Evolutionary conservation across 169 alveolate genomes (phyloP), one percentile per base, ranked within the genome.

Genomic region (Plasmodium berghei): DNA sequence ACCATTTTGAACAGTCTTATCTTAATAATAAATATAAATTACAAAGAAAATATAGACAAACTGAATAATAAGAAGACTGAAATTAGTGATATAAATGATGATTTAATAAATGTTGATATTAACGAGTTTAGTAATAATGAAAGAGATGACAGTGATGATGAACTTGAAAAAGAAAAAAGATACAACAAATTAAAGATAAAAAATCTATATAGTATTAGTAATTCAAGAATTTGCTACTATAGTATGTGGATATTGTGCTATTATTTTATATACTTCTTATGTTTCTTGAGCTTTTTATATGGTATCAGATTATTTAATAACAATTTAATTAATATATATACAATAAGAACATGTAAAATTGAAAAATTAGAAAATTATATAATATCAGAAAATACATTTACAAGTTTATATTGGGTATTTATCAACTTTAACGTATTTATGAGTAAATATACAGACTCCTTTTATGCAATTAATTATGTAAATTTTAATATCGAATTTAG

Each of bases 11-110:
- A 80, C 59, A 54, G 63, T 28, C 34, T 80, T 6, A 4, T 62
- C 24, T 80, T 80, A 80, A 67, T 80, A 40, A 26, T 80, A 55
- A 80, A 80, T 46, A 72, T 80, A 40, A 80, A 80, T 59, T 80
- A 80, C 63, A 80, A 80, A 61, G 83, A 80, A 18, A 80, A 80
- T 28, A 66, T 80, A 66, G 69, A 56, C 54, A 45, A 34, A 18
- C 55, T 80, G 52, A 80, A 80, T 80, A 80, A 80, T 48, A 67
- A 66, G 42, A 80, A 80, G 55, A 80, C 66, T 14, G 85, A 80
- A 56, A 80, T 71, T 48, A 80, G 90, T 64, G 90, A 80, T 48
- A 80, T 80, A 54, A 80, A 80, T 80, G 90, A 80, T 45, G 90
- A 80, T 62, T 80, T 80, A 48, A 80, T 80, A 80, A 80, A 80